phyloP scores from a whole-genome alignment of 148 eudicot genomes.

The Rheum nobile region DNA sequence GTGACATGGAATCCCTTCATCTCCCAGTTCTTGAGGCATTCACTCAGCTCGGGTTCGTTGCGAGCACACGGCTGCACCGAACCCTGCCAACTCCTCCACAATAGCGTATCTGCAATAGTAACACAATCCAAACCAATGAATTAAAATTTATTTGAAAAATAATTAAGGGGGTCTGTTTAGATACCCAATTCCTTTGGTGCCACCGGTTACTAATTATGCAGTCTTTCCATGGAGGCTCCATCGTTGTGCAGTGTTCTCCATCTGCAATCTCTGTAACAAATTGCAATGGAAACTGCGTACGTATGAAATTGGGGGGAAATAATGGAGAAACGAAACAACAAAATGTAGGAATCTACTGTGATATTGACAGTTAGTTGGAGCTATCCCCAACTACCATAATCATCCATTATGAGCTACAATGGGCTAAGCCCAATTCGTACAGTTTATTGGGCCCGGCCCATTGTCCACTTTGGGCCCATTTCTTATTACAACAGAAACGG shows the following conservation, averaged over 20 bases:
- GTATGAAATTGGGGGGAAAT: too few species aligned
- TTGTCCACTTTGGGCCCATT: too few species aligned
- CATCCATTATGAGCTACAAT: too few species aligned
- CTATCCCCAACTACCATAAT: too few species aligned
- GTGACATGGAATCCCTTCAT: slow-evolving; percentile 25
- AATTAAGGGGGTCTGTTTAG: not conserved
- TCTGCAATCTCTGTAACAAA: not conserved
- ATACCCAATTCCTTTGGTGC: slow-evolving; percentile 27
- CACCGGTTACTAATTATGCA: slow-evolving; percentile 26
- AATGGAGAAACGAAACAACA: too few species aligned
- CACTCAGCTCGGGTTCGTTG: slow-evolving; percentile 23
- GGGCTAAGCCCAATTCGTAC: too few species aligned
- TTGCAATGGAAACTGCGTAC: too few species aligned
- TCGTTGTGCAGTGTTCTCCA: not conserved
- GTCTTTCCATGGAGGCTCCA: slow-evolving; percentile 16
- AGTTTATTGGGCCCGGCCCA: too few species aligned
- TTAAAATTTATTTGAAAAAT: not conserved
- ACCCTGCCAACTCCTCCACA: slow-evolving; percentile 30
- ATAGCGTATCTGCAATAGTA: slow-evolving; percentile 18
- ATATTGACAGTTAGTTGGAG: too few species aligned
- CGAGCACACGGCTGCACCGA: slow-evolving; percentile 29
- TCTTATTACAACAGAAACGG: too few species aligned
- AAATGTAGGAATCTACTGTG: too few species aligned
- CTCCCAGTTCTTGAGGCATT: slow-evolving; percentile 17
- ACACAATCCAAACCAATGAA: not conserved